Evolutionary conservation across 306 rosid genomes (phyloP), one percentile per base, ranked within the genome.

Genomic region (Fragaria iinumae): DNA sequence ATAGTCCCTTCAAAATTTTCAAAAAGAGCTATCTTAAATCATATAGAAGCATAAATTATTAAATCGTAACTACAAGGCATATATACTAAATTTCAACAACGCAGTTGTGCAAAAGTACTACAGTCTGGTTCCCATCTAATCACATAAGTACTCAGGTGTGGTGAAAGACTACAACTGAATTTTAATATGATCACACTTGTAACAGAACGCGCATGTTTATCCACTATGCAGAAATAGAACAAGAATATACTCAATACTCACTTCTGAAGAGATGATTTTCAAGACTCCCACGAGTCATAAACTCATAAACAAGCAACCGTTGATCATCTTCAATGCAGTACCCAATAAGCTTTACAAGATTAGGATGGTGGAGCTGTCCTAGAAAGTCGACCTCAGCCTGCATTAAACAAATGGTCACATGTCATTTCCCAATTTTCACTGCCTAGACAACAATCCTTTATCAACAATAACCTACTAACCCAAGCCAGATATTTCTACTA

Each of bases 321-420:
- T 91, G 97, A 84, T 91, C 97, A 81, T 87, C 98, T 88, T 93
- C 98, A 47, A 80, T 91, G 80, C 98, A 93, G 79, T 90, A 93
- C 18, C 98, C 98, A 13, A 93, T 90, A 64, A 93, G 97, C 89
- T 90, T 93, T 64, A 93, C 98, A 72, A 93, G 94, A 87, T 93
- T 93, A 36, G 96, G 84, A 81, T 93, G 98, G 84, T 93, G 98
- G 87, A 93, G 98, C 84, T 93, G 97, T 81, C 98, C 98, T 43
- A 94, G 96, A 82, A 94, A 91, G 86, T 86, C 88, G 64, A 94
- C 98, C 83, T 94, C 98, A 77, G 98, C 98, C 98, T 94, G 93
- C 86, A 91, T 75, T 60, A 80, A 82, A 43, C 25, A 52, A 84
- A 81, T 10, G 6, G 44, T 48, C 67, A 75, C 48, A n/a, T 29